Evolutionary conservation across 2,329 filamentous ascomycete species (phyloP), one percentile per base, ranked within the genome.

Genomic region (Pseudocercospora fuligena): DNA sequence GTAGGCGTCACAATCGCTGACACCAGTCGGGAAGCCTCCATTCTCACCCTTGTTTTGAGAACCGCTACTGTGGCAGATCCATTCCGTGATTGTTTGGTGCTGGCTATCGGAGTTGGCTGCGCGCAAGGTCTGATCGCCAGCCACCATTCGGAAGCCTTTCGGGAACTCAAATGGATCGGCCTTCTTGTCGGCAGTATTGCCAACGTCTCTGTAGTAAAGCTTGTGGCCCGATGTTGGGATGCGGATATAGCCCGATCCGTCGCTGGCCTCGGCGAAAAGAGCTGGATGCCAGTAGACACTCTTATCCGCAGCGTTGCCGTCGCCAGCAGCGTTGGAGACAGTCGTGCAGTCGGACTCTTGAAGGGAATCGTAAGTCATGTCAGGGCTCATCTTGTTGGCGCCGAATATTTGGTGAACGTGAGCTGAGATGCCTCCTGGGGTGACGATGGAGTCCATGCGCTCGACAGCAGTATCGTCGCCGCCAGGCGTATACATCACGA

Each of bases 241-340:
- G 46, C 85, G 84, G 29, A 75, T 49, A 78, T 89, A 86, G 71
- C 92, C 87, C 59, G 84, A 85, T 61, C 86, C 86, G 69, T 89
- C 87, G 70, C 84, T 81, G 73, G 88, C 84, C 69, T 91, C 79
- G 72, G 90, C 92, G 79, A 89, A 93, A 3, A 93, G 80, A 14
- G 83, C 81, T 2, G 91, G 91, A 67, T 89, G 88, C 92, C 92
- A 94, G 83, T 94, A 94, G 78, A 90, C 90, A 73, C 86, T 90
- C 77, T 88, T 84, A 80, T 93, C 91, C 61, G 86, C 87, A 71
- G 84, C 87, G 46, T 73, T 73, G 6, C 69, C 66, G 12, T 70
- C 64, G 36, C 70, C 70, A 43, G 66, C 63, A 12, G 73, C 73
- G 60, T 64, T 65, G 23, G 69, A 70, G n/a, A 76, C 67, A 31